Base-by-base conservation (phyloP, 2,329 filamentous ascomycete species). In the Chaetomium sp. region DNA sequence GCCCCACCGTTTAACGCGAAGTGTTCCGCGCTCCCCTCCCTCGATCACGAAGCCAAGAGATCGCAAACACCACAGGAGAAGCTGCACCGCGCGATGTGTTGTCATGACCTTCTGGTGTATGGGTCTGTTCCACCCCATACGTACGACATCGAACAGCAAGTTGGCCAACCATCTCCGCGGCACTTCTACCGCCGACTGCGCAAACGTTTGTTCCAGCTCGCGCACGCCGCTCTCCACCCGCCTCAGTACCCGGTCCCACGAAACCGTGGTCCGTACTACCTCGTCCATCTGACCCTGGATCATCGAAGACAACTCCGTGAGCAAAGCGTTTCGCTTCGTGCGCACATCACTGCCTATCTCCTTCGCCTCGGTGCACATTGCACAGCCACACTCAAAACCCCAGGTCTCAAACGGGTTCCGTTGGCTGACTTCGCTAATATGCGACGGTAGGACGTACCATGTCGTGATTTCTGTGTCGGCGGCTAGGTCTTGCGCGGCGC, bases 381-480 rank as follows among this genome's bases (percentile, higher is more conserved):
- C 61, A 35, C 77, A 79, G 1, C 52, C 52, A 52, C 76, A 52
- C 2, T 14, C 55, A 45, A 79, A 78, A 0, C 68, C 70, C 74
- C 75, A 78, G 19, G 19, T 27, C 19, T 27, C 19, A 27, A 27
- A 27, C 19, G 19, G 19, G 4, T 55, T 43, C 1, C 55, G 42
- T 12, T 75, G 55, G 1, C 35, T 10, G n/a, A 51, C 41, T n/a
- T 67, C 61, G 0, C 63, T 56, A 4, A 62, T 57, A 1, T 61
- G 42, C 1, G 58, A 49, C 1, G 68, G 64, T 2, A 53, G 12
- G 3, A 59, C 54, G 59, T 80, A 81, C 46, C 59, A 60, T 54
- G 75, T 72, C 1, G 49, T 54, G 40, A 84, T 60, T 63, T 84
- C 79, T 0, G 77, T 73, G 34, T 69, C 68, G 0, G 72, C 59